A percentile compares a stretch with the other conserved stretches of the same genome.
Evolutionary conservation across 305 asterid species (phyloP).

Genomic region (Nicotiana rustica): DNA sequence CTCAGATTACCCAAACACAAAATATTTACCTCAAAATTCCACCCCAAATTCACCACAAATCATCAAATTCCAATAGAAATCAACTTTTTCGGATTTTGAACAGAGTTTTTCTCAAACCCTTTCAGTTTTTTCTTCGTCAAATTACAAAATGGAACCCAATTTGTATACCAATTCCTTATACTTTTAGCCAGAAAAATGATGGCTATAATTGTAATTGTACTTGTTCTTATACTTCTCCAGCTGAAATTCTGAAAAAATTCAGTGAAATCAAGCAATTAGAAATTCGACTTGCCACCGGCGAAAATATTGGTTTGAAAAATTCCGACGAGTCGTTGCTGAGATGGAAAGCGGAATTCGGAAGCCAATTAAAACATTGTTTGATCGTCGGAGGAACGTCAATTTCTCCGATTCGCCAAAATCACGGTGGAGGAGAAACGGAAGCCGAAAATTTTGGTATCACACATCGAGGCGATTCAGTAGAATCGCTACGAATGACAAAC

Average conservation of each 20-base stretch:
- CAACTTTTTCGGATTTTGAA: slow-evolving; percentile 47
- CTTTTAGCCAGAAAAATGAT: neutral
- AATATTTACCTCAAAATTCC: slow-evolving; percentile 64
- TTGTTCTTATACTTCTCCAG: slow-evolving; percentile 42
- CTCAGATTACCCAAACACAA: slow-evolving; percentile 56
- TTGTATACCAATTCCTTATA: slow-evolving; percentile 35
- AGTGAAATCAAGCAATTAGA: slow-evolving; percentile 46
- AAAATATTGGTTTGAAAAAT: neutral
- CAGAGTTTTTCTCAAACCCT: slow-evolving; percentile 40
- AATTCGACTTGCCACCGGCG: slow-evolving; percentile 62
- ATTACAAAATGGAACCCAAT: slow-evolving; percentile 31
- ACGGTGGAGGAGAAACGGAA: slow-evolving; percentile 8
- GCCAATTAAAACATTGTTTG: slow-evolving; percentile 56
- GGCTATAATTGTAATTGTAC: slow-evolving; percentile 20
- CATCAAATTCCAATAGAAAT: slow-evolving; percentile 39
- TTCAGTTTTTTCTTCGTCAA: slow-evolving; percentile 10
- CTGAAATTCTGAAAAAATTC: slow-evolving; percentile 58
- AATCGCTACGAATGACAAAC: neutral
- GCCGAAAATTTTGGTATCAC: slow-evolving; percentile 8
- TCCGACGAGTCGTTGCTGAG: slow-evolving; percentile 47
- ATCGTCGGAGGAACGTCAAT: slow-evolving; percentile 46
- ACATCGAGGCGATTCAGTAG: slow-evolving; percentile 37
- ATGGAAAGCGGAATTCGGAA: slow-evolving; percentile 69
- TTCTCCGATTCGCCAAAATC: neutral
- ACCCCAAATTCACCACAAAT: slow-evolving; percentile 48